Percentiles rank a stretch among this genome's conserved stretches.
phyloP scores from a whole-genome alignment of 805 yeast genomes.

The Myxozyma sirexii region DNA sequence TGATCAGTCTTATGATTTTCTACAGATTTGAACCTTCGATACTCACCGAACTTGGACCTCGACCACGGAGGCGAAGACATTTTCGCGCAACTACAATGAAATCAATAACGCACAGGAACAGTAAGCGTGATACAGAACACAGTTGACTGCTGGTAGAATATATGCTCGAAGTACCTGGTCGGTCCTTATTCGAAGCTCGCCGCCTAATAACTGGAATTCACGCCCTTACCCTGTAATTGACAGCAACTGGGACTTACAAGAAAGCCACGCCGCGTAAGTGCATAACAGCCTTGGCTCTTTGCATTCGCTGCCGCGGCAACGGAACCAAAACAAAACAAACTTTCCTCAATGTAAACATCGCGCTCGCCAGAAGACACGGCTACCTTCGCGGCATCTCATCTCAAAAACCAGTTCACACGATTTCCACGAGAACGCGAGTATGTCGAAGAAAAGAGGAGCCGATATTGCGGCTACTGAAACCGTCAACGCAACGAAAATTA shows the following conservation, averaged over 20 bases:
- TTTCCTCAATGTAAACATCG: background rate
- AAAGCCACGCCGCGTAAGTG: too few species aligned
- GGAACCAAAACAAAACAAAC: slow-evolving; percentile 3
- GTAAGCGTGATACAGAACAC: too few species aligned
- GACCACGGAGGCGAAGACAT: slow-evolving; percentile 14
- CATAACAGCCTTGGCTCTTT: background rate
- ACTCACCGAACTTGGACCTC: slow-evolving; percentile 9
- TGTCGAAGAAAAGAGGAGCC: slow-evolving; percentile 5
- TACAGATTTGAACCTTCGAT: background rate
- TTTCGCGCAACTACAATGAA: background rate
- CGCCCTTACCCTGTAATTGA: too few species aligned
- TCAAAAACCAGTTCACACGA: background rate
- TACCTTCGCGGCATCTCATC: background rate
- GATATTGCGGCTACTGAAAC: background rate
- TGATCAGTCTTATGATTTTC: background rate
- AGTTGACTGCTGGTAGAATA: too few species aligned
- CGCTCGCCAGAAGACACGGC: too few species aligned
- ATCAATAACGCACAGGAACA: too few species aligned
- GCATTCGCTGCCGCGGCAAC: slow-evolving; percentile 1
- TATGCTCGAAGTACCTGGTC: too few species aligned
- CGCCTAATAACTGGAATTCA: too few species aligned
- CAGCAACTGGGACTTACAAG: too few species aligned
- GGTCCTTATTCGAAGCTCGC: too few species aligned
- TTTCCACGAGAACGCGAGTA: background rate
- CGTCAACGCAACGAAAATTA: background rate